Evolutionary conservation across 1,284 basidiomycete species (phyloP).

Genomic region (Ceratobasidium sp.): DNA sequence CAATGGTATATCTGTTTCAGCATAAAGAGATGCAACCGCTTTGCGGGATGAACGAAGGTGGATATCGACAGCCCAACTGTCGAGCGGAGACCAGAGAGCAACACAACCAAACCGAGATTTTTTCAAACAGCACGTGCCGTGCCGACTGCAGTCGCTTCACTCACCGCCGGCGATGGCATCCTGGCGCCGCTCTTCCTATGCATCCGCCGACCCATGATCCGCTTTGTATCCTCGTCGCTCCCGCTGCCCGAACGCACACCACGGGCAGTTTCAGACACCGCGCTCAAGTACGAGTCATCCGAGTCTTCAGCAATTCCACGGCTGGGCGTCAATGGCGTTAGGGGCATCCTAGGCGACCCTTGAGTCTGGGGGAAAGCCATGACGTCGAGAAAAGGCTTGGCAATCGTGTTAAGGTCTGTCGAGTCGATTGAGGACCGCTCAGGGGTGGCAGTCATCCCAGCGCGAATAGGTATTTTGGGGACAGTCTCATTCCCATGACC

Average conservation of each 20-base stretch:
- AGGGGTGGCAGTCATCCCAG: conserved; percentile 28
- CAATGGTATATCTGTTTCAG: conserved; percentile 35
- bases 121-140: conserved; percentile 14
- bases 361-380: not conserved
- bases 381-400: conserved; percentile 28
- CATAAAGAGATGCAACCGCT: conserved; percentile 16
- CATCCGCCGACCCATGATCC: not conserved
- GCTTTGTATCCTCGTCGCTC: conserved; percentile 9
- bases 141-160: conserved; percentile 37
- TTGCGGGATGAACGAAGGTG: conserved; percentile 28
- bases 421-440: conserved; percentile 5
- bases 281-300: conserved; percentile 49
- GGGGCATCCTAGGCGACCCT: conserved; percentile 13
- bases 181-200: not conserved
- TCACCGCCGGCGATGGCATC: conserved; percentile 37
- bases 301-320: conserved; percentile 39
- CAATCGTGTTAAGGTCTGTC: not conserved
- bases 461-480: conserved; percentile 2
- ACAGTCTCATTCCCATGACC: conserved; percentile 4
- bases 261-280: conserved; percentile 38
- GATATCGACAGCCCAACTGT: not conserved
- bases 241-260: conserved; percentile 14
- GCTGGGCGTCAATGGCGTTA: conserved; percentile 29
- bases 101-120: conserved; percentile 1
- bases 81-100: not conserved